Evolutionary conservation across 2,329 filamentous ascomycete genomes (phyloP).

Genomic region (Xylaria sp.): DNA sequence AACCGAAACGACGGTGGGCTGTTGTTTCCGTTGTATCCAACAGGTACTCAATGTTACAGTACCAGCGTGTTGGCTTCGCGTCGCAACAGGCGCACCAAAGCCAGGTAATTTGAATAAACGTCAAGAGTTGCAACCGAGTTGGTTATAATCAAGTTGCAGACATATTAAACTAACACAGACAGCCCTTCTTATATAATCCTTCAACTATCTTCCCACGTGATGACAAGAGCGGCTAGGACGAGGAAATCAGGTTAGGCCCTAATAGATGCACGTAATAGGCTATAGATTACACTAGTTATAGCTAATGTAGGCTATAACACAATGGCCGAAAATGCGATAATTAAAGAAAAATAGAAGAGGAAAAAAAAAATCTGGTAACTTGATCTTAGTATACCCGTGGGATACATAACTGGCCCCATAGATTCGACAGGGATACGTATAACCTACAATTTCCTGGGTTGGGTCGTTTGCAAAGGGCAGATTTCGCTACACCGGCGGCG

Average conservation of each 20-base stretch:
- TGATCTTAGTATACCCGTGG: background rate
- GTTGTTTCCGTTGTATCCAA: background rate
- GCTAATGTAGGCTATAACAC: background rate
- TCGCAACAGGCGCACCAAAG: too few species aligned
- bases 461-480: background rate
- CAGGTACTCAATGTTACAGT: background rate
- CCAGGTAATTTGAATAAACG: too few species aligned
- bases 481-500: background rate
- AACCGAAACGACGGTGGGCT: constrained; percentile 25
- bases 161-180: too few species aligned
- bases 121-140: too few species aligned
- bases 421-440: background rate
- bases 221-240: background rate
- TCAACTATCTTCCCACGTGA: background rate
- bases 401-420: background rate
- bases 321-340: background rate
- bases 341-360: background rate
- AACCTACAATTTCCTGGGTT: background rate
- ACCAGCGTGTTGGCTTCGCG: background rate
- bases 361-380: background rate
- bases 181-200: too few species aligned
- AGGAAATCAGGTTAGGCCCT: background rate
- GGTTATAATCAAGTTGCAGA: too few species aligned
- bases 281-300: background rate
- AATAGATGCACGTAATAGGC: background rate